Conservation (phyloP, 345 rosid species). For the Lenwebbia sp. region DNA sequence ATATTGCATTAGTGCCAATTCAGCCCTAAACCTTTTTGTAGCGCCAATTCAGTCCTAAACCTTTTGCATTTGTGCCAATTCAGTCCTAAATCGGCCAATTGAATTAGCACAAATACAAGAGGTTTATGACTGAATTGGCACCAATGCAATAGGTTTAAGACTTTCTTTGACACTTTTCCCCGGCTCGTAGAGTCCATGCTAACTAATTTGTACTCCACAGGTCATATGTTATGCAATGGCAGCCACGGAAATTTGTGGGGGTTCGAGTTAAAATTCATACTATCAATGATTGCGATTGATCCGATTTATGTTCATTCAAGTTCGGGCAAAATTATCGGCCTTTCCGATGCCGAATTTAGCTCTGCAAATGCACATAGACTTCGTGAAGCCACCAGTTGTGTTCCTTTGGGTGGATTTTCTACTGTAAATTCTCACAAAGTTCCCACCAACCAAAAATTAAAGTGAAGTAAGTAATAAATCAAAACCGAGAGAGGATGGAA, state of each 20-base stretch:
- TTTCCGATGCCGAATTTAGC: neutral
- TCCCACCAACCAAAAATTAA: neutral
- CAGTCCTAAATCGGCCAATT: too few relatives aligned
- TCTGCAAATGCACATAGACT: neutral
- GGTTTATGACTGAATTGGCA: too few relatives aligned
- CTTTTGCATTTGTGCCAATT: too few relatives aligned
- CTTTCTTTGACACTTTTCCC: too few relatives aligned
- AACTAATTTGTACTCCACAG: neutral
- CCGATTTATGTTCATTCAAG: neutral
- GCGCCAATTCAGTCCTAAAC: too few relatives aligned
- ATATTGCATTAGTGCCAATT: too few relatives aligned
- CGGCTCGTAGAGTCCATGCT: rapidly evolving
- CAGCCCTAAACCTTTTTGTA: too few relatives aligned
- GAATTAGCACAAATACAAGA: too few relatives aligned
- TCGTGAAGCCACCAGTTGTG: neutral
- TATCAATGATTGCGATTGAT: neutral
- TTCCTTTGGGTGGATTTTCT: neutral
- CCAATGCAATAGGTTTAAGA: too few relatives aligned
- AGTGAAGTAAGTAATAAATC: neutral
- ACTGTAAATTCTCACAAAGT: neutral
- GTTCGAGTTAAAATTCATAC: rapidly evolving
- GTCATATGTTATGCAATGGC: neutral
- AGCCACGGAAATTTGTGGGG: neutral
- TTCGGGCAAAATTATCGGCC: neutral
- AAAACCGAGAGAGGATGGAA: neutral